Evolutionary conservation across 352 stramenopile genomes (phyloP), one percentile per base, ranked within the genome.

Genomic region (Blastocystis sp.): DNA sequence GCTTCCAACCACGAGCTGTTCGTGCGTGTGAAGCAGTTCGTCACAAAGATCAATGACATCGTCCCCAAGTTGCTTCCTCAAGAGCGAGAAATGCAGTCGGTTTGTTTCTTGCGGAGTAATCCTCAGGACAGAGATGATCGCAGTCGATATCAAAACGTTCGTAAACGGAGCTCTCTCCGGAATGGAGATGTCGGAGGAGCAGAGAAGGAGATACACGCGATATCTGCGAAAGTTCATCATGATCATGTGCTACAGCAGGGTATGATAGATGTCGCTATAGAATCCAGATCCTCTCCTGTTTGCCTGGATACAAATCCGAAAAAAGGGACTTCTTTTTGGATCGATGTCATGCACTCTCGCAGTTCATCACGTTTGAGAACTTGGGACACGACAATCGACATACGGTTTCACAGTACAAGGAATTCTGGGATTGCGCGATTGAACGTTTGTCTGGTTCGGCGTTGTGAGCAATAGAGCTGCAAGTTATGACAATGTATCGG

Each of bases 301-400:
- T 84, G 1, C 73, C 73, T 23, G n/a, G 47, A 5, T 45, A 41
- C 73, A 84, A 68, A 29, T 18, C 18, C 6, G 9, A 29, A 43
- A 66, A 66, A 29, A 53, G 66, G 20, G 73, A 84, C 50, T 84
- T 54, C 23, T 84, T 84, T 34, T 53, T 84, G 29, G 39, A 29
- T 13, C 73, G 73, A 7, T 84, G 73, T 43, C 73, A 43, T 20
- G 73, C 73, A 3, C 53, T 84, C 20, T 64, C 73, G 20, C 47
- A 64, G 9, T 53, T 84, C 29, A 84, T 84, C 50, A 68, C 73
- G 23, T 84, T 84, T 45, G 53, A 63, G n/a, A 84, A 64, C 39
- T 53, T 84, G 18, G 73, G 73, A 23, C 73, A 84, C 26, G 73
- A 84, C 73, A 84, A 84, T 45, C 73, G 73, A 39, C 53, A 84